Evolutionary conservation across 169 alveolate genomes (phyloP), one percentile per base, ranked within the genome.

Genomic region (Neospora caninum): DNA sequence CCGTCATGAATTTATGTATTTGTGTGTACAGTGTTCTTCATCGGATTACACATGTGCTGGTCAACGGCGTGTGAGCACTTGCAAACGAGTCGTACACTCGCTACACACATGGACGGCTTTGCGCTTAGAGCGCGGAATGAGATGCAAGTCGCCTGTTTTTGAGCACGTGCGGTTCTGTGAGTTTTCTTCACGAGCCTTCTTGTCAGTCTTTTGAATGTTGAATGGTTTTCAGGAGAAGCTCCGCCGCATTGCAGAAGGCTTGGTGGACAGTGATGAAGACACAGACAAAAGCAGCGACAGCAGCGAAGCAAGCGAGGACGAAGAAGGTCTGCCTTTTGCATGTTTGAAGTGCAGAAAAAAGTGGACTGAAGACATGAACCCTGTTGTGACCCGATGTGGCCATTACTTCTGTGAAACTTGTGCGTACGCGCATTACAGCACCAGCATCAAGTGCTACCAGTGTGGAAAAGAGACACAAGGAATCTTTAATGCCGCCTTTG

Each of bases 381-480:
- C 99, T 38, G 97, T 98, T 31, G 97, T 97, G 53, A 98, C 99
- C 13, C 93, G 96, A 82, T 99, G 99, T 87, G 93, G 94, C 34
- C 99, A 99, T 95, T 97, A 97, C 95, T 99, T 98, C 95, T 99
- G 99, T 94, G 99, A 98, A 93, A 94, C 94, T 70, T 99, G 99
- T 95, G 98, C 99, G 39, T 93, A 98, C 43, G 95, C 96, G 36
- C 95, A 97, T 78, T 98, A 97, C 96, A 93, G 95, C 53, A 97
- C 95, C 69, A 94, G 58, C 92, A 80, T 58, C 38, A 42, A 34
- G 38, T 94, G 95, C 53, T 25, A 27, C 7, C 87, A 49, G 73
- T 94, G 95, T 43, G 94, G 95, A 34, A 58, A 20, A 2, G 93
- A 88, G n/a, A 94, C 95, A 20, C 69, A 88, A 31, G 95, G 95